A percentile compares a stretch with the other conserved stretches of the same genome.
These are phyloP conservation scores for Eremothecium gossypii DNA, from an alignment of 1,139 yeast genomes.

Conservation along the genomic window DNA sequence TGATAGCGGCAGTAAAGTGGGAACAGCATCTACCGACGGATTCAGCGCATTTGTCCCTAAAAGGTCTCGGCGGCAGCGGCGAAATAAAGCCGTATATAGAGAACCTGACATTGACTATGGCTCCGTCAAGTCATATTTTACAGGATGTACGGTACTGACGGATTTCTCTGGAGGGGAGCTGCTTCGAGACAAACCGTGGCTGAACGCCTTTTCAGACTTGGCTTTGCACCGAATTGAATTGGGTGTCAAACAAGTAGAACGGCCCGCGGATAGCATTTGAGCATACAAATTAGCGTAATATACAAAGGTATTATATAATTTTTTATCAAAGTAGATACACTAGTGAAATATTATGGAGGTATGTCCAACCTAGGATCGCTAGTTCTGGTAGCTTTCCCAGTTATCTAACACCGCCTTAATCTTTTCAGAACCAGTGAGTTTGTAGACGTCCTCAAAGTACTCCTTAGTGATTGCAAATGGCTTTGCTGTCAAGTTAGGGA, in stretches of 20 bases:
- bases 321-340: background rate
- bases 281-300: constrained; percentile 3
- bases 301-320: background rate
- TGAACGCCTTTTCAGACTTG: constrained; percentile 46
- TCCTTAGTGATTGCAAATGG: constrained; percentile 94
- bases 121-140: constrained; percentile 32
- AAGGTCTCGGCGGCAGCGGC: constrained; percentile 29
- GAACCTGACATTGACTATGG: constrained; percentile 36
- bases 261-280: too few relatives aligned
- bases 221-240: constrained; percentile 34
- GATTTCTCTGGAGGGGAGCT: constrained; percentile 20
- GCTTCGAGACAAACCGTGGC: constrained; percentile 33
- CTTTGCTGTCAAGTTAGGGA: constrained; percentile 97
- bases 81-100: constrained; percentile 20
- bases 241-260: too few relatives aligned
- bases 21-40: constrained; percentile 8
- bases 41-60: constrained; percentile 24
- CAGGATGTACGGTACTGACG: constrained; percentile 15
- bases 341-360: background rate
- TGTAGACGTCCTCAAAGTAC: constrained; percentile 91
- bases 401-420: constrained; percentile 82
- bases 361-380: background rate
- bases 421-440: constrained; percentile 83
- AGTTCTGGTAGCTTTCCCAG: constrained; percentile 70
- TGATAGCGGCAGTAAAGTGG: constrained; percentile 3